Base-by-base conservation (phyloP, 2,329 filamentous ascomycete species). In the Exophiala mesophila region DNA sequence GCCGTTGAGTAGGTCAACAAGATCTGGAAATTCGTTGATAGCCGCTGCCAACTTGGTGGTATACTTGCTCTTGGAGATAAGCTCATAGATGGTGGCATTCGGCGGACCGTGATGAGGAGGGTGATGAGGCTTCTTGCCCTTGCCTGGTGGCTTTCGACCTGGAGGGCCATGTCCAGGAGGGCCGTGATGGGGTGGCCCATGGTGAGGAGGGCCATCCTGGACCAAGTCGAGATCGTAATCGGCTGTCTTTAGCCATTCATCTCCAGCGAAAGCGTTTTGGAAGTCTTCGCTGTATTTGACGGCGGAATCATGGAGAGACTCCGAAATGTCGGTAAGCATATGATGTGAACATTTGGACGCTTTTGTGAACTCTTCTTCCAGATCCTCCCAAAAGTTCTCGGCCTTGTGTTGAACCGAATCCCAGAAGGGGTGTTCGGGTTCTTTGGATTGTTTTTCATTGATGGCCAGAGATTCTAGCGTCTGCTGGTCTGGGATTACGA, bases 11-110 rank as follows among this genome's bases (percentile, higher is more conserved):
- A 80, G 62, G 40, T 83, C 63, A 24, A 90, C 80, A 1, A 95
- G 68, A 39, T 86, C 78, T 1, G 80, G 73, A 59, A 85, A 81
- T 47, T 88, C 73, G 48, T 83, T 73, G 54, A 95, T 75, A n/a
- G 88, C 69, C 59, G 83, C 77, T 19, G 83, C 80, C 32, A 95
- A 82, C 62, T 82, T 84, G 36, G 78, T 84, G 1, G 86, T 89
- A 65, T 86, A 76, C 57, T 88, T 84, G 68, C 77, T 83, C 56
- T 76, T 68, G n/a, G 76, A 70, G 62, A 95, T 86, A 47, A 89
- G 68, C 63, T 94, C 71, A 64, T 89, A 94, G 32, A 94, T 77
- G 15, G 88, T 94, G 59, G 74, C 66, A 59, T 88, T 83, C 4
- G 77, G 70, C 48, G 68, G 67, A 36, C 60, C 62, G 50, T 70